These are phyloP conservation scores for Trichophyton simii DNA, from an alignment of 2,329 filamentous ascomycete genomes.

Conservation along the genomic window DNA sequence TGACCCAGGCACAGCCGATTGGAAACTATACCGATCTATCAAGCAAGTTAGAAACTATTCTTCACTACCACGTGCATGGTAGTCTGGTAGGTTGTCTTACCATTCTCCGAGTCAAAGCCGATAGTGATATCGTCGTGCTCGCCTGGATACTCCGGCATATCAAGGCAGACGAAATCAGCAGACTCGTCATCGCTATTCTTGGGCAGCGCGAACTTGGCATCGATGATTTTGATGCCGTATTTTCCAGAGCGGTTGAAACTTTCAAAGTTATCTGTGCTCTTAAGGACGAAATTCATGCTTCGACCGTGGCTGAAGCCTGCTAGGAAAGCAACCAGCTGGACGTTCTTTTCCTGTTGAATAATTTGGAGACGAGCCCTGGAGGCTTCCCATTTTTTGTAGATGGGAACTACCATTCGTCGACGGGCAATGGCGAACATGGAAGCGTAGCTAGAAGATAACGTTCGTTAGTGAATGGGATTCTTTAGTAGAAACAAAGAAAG, in stretches of 20 bases:
- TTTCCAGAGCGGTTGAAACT: slow-evolving; percentile 50
- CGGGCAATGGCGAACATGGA: slow-evolving; percentile 68
- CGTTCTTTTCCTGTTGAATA: slow-evolving; percentile 59
- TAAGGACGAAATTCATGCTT: slow-evolving; percentile 79
- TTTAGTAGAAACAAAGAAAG: neutral
- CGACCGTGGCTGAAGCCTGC: slow-evolving; percentile 76
- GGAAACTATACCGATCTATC: slow-evolving; percentile 29
- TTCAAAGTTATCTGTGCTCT: slow-evolving; percentile 74
- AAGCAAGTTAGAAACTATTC: neutral
- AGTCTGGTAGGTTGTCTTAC: slow-evolving; percentile 39
- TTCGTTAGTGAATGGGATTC: neutral
- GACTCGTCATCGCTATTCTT: slow-evolving; percentile 41
- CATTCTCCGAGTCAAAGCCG: slow-evolving; percentile 64
- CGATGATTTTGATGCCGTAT: slow-evolving; percentile 63
- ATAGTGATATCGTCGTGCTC: slow-evolving; percentile 89
- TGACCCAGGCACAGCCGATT: slow-evolving; percentile 27
- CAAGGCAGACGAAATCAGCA: slow-evolving; percentile 67
- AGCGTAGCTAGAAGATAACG: slow-evolving; percentile 40
- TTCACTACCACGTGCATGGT: neutral
- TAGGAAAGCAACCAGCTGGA: slow-evolving; percentile 76
- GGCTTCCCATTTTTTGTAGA: slow-evolving; percentile 90
- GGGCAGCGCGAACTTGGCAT: slow-evolving; percentile 81
- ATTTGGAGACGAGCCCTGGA: slow-evolving; percentile 68
- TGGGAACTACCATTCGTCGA: slow-evolving; percentile 76
- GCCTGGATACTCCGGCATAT: slow-evolving; percentile 76